These are phyloP conservation scores for Malassezia yamatoensis DNA, from an alignment of 1,284 basidiomycete genomes.

Conservation along the genomic window DNA sequence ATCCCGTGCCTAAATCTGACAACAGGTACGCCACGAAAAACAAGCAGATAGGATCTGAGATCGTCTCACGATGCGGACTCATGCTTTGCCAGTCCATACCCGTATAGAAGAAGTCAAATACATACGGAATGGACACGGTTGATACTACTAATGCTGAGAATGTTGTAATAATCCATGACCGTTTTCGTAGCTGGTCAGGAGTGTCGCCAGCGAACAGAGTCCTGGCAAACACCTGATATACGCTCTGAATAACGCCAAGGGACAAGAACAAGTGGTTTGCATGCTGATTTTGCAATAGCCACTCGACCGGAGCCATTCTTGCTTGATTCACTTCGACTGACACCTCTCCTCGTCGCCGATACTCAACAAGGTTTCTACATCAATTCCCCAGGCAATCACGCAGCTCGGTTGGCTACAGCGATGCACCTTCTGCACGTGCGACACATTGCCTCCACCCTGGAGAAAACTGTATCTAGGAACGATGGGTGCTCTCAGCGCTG, in stretches of 20 bases:
- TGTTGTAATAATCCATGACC: slow-evolving; percentile 47
- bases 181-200: slow-evolving; percentile 35
- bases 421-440: no score
- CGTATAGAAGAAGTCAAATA: slow-evolving; percentile 29
- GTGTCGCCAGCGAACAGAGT: slow-evolving; percentile 26
- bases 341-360: no score
- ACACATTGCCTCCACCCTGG: no score
- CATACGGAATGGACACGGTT: slow-evolving; percentile 31
- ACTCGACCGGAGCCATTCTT: neutral
- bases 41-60: slow-evolving; percentile 31
- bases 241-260: slow-evolving; percentile 30
- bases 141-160: slow-evolving; percentile 37
- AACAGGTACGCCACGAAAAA: slow-evolving; percentile 45
- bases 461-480: no score
- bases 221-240: slow-evolving; percentile 32
- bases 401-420: neutral
- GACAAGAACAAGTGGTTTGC: slow-evolving; percentile 20
- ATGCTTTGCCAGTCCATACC: slow-evolving; percentile 32
- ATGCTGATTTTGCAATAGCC: neutral
- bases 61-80: slow-evolving; percentile 23
- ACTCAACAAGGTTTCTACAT: no score
- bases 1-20: slow-evolving; percentile 36
- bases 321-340: no score
- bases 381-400: no score
- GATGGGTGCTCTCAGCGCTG: slow-evolving; percentile 38